Conservation (phyloP, 306 rosid species). For the Cicer yamashitae region DNA sequence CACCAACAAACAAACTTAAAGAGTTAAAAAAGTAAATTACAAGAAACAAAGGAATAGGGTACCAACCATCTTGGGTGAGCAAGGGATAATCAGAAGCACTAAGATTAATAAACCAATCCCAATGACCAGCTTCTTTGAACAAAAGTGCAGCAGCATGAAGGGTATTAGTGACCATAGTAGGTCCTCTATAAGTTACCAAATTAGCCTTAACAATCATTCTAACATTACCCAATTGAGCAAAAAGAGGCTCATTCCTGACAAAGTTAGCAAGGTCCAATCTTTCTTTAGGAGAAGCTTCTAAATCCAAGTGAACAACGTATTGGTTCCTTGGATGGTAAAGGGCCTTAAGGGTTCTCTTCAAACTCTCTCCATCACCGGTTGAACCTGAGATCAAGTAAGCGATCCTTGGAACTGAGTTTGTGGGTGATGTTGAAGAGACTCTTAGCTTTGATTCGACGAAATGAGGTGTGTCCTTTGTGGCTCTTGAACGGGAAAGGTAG, state of each 20-base stretch:
- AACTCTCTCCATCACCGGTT: slow-evolving; percentile 51
- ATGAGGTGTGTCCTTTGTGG: neutral
- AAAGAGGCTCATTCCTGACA: slow-evolving; percentile 49
- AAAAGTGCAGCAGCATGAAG: slow-evolving; percentile 62
- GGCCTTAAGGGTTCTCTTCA: slow-evolving; percentile 56
- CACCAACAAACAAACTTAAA: slow-evolving; percentile 28
- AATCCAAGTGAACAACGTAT: slow-evolving; percentile 60
- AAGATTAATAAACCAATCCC: slow-evolving; percentile 65
- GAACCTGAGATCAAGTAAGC: slow-evolving; percentile 65
- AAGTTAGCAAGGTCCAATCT: slow-evolving; percentile 53
- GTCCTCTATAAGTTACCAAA: slow-evolving; percentile 64
- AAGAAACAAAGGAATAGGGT: neutral
- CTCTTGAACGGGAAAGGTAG: slow-evolving; percentile 29
- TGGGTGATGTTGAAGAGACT: slow-evolving; percentile 39
- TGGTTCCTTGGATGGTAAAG: slow-evolving; percentile 61
- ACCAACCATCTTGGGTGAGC: slow-evolving; percentile 64
- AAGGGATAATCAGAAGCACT: slow-evolving; percentile 65
- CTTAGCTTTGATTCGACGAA: slow-evolving; percentile 60
- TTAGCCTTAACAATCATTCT: slow-evolving; percentile 57
- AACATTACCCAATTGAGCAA: slow-evolving; percentile 51
- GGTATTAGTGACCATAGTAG: slow-evolving; percentile 58
- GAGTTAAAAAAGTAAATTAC: neutral
- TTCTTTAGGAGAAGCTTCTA: slow-evolving; percentile 52
- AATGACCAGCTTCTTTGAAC: slow-evolving; percentile 50
- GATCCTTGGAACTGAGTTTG: slow-evolving; percentile 45